Evolutionary conservation across 2,329 filamentous ascomycete species (phyloP).

Genomic region (Acarospora socialis): DNA sequence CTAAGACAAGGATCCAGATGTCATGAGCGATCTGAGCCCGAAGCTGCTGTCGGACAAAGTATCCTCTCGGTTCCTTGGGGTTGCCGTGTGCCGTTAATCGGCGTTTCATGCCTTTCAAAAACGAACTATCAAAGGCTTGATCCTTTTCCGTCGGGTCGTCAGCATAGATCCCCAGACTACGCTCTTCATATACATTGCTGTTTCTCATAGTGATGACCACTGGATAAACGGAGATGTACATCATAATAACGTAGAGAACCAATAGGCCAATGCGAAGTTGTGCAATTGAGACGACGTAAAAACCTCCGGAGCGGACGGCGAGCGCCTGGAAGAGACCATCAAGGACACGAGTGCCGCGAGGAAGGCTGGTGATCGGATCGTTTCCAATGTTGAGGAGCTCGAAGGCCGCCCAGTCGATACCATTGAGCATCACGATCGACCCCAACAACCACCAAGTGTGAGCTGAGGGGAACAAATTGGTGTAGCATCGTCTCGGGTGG

Average conservation of each 20-base stretch:
- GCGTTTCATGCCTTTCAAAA: slow-evolving; percentile 9
- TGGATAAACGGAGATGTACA: slow-evolving; percentile 50
- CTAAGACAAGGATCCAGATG: slow-evolving; percentile 50
- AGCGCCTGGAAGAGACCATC: slow-evolving; percentile 47
- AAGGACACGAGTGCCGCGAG: slow-evolving; percentile 34
- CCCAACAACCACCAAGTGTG: slow-evolving; percentile 45
- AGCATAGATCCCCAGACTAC: slow-evolving; percentile 44
- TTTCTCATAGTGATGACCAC: slow-evolving; percentile 48
- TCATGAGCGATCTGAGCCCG: slow-evolving; percentile 53
- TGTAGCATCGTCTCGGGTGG: slow-evolving; percentile 49
- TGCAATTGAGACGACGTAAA: slow-evolving; percentile 36
- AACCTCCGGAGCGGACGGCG: slow-evolving; percentile 34
- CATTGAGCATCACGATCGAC: slow-evolving; percentile 38
- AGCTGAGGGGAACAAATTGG: slow-evolving; percentile 44
- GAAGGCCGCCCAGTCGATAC: slow-evolving; percentile 37
- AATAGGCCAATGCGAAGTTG: slow-evolving; percentile 38
- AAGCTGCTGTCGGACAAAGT: slow-evolving; percentile 22
- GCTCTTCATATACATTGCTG: slow-evolving; percentile 48
- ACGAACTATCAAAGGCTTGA: not conserved
- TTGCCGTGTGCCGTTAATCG: slow-evolving; percentile 6
- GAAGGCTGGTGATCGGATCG: slow-evolving; percentile 30
- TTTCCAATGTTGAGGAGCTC: slow-evolving; percentile 40
- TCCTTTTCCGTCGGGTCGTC: slow-evolving; percentile 19
- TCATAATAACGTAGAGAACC: slow-evolving; percentile 48
- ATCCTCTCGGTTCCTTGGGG: slow-evolving; percentile 7